Conservation (phyloP, 148 eudicot genomes). For the Vaccinium myrtillus region DNA sequence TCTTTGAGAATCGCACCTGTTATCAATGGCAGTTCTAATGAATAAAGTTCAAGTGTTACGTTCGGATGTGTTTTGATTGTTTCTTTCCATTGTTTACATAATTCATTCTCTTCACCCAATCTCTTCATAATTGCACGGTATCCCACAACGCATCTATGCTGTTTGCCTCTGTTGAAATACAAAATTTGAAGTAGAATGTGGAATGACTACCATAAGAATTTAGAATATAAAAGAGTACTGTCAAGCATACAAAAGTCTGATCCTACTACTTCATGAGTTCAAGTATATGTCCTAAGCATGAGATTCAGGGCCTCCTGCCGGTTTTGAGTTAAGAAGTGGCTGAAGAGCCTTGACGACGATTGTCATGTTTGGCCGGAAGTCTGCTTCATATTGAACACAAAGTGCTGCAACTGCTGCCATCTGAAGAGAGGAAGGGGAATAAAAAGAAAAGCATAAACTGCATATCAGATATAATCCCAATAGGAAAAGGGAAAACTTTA, state of each 20-base stretch:
- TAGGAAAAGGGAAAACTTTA: not conserved
- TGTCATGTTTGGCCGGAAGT: conserved; percentile 94
- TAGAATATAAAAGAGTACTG: not conserved
- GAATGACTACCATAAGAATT: not conserved
- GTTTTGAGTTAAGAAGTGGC: conserved; percentile 70
- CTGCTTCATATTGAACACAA: conserved; percentile 95
- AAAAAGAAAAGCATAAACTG: not conserved
- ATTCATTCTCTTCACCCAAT: not conserved
- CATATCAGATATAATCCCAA: not conserved
- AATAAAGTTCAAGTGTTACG: not conserved
- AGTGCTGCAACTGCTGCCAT: conserved; percentile 97
- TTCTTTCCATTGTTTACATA: not conserved
- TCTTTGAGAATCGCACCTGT: not conserved
- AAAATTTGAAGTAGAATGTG: not conserved
- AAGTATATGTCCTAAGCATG: conserved; percentile 26
- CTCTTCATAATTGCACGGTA: not conserved
- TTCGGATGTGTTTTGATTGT: not conserved
- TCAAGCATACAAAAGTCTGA: not conserved
- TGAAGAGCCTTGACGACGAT: conserved; percentile 94
- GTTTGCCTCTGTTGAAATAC: not conserved
- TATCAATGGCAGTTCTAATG: not conserved
- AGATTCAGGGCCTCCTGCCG: conserved; percentile 52
- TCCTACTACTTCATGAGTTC: not conserved
- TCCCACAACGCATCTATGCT: not conserved
- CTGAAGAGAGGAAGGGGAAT: conserved; percentile 28